Evolutionary conservation across 805 yeast genomes (phyloP).

Genomic region (Kockiozyma suomiensis): DNA sequence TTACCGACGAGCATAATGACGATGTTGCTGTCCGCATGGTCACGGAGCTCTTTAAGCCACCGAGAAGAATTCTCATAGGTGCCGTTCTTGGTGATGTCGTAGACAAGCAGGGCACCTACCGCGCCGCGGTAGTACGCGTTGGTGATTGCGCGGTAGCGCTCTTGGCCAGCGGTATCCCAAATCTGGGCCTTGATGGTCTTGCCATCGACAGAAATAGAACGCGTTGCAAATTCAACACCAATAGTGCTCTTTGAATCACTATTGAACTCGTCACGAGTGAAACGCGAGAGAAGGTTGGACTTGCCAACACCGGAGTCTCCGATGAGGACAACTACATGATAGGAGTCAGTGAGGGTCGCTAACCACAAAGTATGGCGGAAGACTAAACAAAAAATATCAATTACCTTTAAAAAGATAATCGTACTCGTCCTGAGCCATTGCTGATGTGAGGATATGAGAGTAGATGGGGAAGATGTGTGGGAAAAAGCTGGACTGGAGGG

Average conservation of each 20-base stretch:
- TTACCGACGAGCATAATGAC: conserved; percentile 96
- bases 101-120: conserved; percentile 93
- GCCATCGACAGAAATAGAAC: conserved; percentile 92
- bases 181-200: conserved; percentile 95
- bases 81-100: conserved; percentile 94
- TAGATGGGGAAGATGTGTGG: not conserved
- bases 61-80: conserved; percentile 83
- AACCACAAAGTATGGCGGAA: not conserved
- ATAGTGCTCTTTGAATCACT: conserved; percentile 92
- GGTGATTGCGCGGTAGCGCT: conserved; percentile 96
- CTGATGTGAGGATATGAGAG: not conserved
- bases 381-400: not conserved
- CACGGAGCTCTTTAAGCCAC: conserved; percentile 93
- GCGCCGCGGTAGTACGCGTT: conserved; percentile 98
- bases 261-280: conserved; percentile 94
- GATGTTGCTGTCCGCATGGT: conserved; percentile 95
- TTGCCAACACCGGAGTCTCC: conserved; percentile 98
- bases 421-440: conserved; percentile 63
- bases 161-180: conserved; percentile 99
- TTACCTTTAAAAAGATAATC: conserved; percentile 80
- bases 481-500: not conserved
- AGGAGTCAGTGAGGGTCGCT: conserved; percentile 3
- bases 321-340: conserved; percentile 70
- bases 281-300: conserved; percentile 88
- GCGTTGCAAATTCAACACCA: conserved; percentile 97